Percentiles rank a stretch among this genome's conserved stretches.
Conservation (phyloP, 768 basidiomycete species). For the Tricholoma flavovirens region DNA sequence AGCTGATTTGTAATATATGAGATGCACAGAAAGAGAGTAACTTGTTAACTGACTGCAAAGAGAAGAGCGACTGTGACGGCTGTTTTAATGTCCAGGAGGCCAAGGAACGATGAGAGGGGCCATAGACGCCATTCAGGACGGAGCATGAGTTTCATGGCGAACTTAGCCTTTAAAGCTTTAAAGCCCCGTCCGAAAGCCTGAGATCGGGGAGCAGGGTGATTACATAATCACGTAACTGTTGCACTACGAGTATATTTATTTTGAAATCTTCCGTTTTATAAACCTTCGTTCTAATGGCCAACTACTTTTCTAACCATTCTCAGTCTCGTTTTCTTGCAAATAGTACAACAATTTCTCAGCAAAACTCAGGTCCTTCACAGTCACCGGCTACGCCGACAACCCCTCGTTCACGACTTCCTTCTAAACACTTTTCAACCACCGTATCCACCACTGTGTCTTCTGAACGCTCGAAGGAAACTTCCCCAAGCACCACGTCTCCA, state of each 20-base stretch:
- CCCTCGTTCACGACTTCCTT: conserved; percentile 46
- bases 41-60: conserved; percentile 64
- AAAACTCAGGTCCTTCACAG: conserved; percentile 18
- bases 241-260: not conserved
- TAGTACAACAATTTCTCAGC: conserved; percentile 22
- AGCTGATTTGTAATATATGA: conserved; percentile 23
- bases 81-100: conserved; percentile 88
- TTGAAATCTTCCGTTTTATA: not conserved
- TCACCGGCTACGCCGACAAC: conserved; percentile 19
- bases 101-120: conserved; percentile 79
- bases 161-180: too few relatives aligned
- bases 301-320: conserved; percentile 83
- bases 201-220: too few relatives aligned
- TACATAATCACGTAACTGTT: conserved; percentile 6
- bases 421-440: conserved; percentile 65
- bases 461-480: conserved; percentile 43
- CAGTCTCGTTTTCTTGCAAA: conserved; percentile 65
- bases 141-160: conserved; percentile 70
- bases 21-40: not conserved
- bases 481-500: conserved; percentile 26
- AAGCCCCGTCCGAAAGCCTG: too few relatives aligned
- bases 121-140: conserved; percentile 80
- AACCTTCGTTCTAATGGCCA: conserved; percentile 41
- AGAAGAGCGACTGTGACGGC: conserved; percentile 84
- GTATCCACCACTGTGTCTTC: conserved; percentile 40